Evolutionary conservation across 2,329 filamentous ascomycete species (phyloP), one percentile per base, ranked within the genome.

Genomic region (Coniochaeta sp.): DNA sequence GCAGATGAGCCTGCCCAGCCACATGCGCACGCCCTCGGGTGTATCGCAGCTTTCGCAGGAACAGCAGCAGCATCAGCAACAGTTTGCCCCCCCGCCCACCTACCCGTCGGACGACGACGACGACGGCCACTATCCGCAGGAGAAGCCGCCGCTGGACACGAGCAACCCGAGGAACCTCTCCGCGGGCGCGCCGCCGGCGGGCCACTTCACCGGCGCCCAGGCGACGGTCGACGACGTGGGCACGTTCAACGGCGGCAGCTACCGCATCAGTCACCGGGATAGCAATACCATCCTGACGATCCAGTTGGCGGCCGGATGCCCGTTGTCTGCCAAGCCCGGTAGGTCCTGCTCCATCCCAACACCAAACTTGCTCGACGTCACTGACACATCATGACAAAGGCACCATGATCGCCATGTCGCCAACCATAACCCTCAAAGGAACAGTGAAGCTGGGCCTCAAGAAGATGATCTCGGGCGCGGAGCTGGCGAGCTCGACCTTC

Each of bases 221-320:
- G 77, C 88, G 0, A 81, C 83, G 0, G 79, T 85, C 32, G 95
- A 98, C 72, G 93, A 96, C 66, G 85, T 96, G 1, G 95, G 95
- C n/a, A 95, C 89, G 0, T 99, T 98, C 79, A 98, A 98, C 71
- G 95, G 95, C 17, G 95, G 95, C 14, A 93, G 90, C 70, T 99
- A 93, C 72, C 84, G 95, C 50, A 92, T 98, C 70, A 95, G 90
- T 69, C 95, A 99, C 71, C 83, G 95, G 24, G 92, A 97, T 73
- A 88, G 86, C 61, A 99, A 98, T 72, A 92, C 90, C 1, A 88
- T 97, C 65, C 74, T 97, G 63, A 98, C 93, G 0, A 75, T 97
- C 24, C 93, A 97, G 73, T 77, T 98, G 54, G 93, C 93, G 14
- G 89, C 95, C 72, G 92, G 92, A 2, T 96, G 91, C 68, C 93